Evolutionary conservation across 495 filamentous ascomycete species (phyloP).

Genomic region (Aspergillus leporis): DNA sequence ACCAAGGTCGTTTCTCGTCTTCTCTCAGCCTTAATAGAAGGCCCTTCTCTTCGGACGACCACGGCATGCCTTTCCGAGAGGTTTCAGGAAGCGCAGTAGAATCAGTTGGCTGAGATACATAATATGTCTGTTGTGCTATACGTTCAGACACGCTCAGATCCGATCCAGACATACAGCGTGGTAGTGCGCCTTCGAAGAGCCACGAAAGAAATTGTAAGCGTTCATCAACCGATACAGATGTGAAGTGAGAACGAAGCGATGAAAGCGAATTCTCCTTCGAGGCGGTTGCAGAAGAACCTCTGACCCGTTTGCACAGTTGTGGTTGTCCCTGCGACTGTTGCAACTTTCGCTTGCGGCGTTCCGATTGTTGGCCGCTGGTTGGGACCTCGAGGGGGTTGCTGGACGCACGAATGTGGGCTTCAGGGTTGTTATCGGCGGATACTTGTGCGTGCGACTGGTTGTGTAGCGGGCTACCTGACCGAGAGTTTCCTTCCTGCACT

Average conservation of each 20-base stretch:
- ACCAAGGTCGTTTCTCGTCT: constrained; percentile 24
- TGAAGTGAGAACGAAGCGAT: constrained; percentile 21
- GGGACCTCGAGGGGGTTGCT: not conserved
- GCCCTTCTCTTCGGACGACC: constrained; percentile 21
- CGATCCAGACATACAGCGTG: constrained; percentile 15
- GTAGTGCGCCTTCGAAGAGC: constrained; percentile 25
- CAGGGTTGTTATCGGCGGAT: too few species aligned
- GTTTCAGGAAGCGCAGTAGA: constrained; percentile 4
- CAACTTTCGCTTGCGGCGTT: constrained; percentile 15
- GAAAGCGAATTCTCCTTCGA: constrained; percentile 14
- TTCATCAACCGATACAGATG: constrained; percentile 16
- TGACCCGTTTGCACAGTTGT: constrained; percentile 16
- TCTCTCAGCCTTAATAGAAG: constrained; percentile 27
- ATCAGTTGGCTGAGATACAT: constrained; percentile 1
- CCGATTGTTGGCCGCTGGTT: not conserved
- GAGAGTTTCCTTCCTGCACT: too few species aligned
- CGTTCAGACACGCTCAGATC: constrained; percentile 12
- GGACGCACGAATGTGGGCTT: too few species aligned
- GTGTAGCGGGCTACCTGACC: too few species aligned
- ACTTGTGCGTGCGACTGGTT: too few species aligned
- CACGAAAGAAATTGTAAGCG: constrained; percentile 25
- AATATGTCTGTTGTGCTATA: too few species aligned
- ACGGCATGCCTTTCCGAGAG: constrained; percentile 21
- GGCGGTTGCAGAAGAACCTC: constrained; percentile 4
- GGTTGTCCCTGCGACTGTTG: constrained; percentile 6